Evolutionary conservation across 2,329 filamentous ascomycete species (phyloP).

Genomic region (Verticillium zaregamsianum): DNA sequence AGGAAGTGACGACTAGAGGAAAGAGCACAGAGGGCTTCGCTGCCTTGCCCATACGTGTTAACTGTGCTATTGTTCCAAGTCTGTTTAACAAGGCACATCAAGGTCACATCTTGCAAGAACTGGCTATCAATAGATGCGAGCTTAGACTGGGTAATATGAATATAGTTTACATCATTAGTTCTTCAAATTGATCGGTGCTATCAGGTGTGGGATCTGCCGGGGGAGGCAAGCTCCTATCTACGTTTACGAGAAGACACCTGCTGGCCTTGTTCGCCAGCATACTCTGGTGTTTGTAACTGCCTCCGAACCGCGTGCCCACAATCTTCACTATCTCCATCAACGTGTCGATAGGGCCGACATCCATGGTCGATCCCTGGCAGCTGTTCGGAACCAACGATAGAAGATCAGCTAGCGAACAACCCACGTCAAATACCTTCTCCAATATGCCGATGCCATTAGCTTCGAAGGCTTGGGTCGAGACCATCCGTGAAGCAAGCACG

Average conservation of each 20-base stretch:
- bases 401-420: conserved; percentile 24
- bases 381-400: conserved; percentile 4
- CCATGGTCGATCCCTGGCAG: conserved; percentile 1
- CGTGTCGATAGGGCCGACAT: not conserved
- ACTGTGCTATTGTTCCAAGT: no score
- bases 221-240: not conserved
- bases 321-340: conserved; percentile 4
- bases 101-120: no score
- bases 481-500: conserved; percentile 14
- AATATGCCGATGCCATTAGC: conserved; percentile 27
- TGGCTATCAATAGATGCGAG: no score
- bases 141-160: no score
- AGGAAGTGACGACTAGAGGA: no score
- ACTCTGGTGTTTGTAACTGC: not conserved
- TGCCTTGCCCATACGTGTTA: no score
- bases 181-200: not conserved
- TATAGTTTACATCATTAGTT: conserved; percentile 20
- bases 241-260: conserved; percentile 1
- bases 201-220: not conserved
- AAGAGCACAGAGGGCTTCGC: no score
- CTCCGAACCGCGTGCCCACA: conserved; percentile 3
- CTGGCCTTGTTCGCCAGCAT: conserved; percentile 3
- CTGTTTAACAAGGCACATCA: no score
- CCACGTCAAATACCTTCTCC: conserved; percentile 28
- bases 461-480: conserved; percentile 22